Base-by-base conservation (phyloP, 768 basidiomycete genomes). In the Auricularia sp. region DNA sequence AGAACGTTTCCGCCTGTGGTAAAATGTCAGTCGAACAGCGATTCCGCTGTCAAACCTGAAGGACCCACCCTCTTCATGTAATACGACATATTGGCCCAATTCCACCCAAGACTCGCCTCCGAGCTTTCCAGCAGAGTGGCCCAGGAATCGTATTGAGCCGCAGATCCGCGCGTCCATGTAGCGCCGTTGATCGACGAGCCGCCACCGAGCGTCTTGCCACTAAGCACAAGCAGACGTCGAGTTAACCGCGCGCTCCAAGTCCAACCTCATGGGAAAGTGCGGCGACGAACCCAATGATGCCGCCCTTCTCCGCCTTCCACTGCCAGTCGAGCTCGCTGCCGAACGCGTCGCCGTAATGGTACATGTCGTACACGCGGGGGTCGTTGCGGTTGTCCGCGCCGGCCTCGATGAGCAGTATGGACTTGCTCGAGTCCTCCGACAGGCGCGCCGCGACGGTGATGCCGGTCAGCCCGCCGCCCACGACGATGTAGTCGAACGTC, bases 371-470 rank as follows among this genome's bases (percentile, higher is more conserved):
- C 1, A 83, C 77, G 13, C 74, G 70, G 1, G 78, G 72, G 67
- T 82, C 77, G 4, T 73, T 72, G 29, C 81, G 75, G 67, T 82
- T 72, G 67, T 83, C 82, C 6, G 71, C 75, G 1, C 84, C 83
- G 2, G 79, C 83, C 70, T 85, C 84, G 56, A 85, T 75, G 65
- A 83, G 71, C 3, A 83, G 75, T 0, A 85, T 77, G 10, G 77
- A 76, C 51, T 78, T 71, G 3, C 78, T 67, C 18, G 63, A 39
- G 63, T 83, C 75, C 68, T 83, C 82, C 0, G 81, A 71, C 11
- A 84, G 75, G 11, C 82, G 74, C 11, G 75, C 75, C 29, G 83
- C 80, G 45, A 85, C 79, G 3, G 82, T 80, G 14, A 77, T 75
- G 18, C 82, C 83, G 1, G 82, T 76, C 11, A 82, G 69, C 2